Evolutionary conservation across 257 asterid species (phyloP), one percentile per base, ranked within the genome.

Genomic region (Solanum bulbocastanum): DNA sequence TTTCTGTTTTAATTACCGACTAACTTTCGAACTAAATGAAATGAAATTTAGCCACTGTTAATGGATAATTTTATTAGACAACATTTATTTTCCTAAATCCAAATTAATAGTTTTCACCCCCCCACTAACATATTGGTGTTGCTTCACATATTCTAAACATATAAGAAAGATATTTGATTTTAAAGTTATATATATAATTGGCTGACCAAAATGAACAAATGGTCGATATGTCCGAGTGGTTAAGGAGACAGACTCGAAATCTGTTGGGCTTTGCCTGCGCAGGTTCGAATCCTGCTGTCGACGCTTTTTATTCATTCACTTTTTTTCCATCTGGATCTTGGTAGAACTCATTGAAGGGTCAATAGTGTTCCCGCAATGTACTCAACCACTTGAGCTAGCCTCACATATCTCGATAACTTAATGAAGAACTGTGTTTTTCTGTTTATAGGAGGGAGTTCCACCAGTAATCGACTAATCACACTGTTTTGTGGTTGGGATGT

Each of bases 261-360:
- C 94, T 92, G 94, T 92, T 92, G 94, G 94, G 93, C 94, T 91
- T 6, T 90, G 93, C 94, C 94, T 92, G 93, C 94, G 93, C 94
- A 92, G 93, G 93, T 92, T 92, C 94, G 92, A 92, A 92, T 92
- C 92, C 94, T 92, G 93, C 93, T 92, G 94, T 92, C 90, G 93
- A 92, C 94, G 94, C 0, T 4, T 6, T 14, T 13, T 46, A 4
- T 4, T 5, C 13, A 4, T 1, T 13, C 52, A 1, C 8, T 39
- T 39, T 46, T 14, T 14, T 13, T 44, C 62, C 62, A 52, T 52
- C 23, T 5, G 0, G 39, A 33, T 33, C 35, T 33, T 5, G 35
- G 23, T 15, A 49, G 25, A 58, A 46, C 58, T 46, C 58, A 46
- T 46, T 5, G 7, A 46, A 58, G 27, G 25, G 23, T 58, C 27